Percentiles rank a stretch among this genome's conserved stretches.
Conservation (phyloP, 169 alveolate species). For the Condylostoma magnum region DNA sequence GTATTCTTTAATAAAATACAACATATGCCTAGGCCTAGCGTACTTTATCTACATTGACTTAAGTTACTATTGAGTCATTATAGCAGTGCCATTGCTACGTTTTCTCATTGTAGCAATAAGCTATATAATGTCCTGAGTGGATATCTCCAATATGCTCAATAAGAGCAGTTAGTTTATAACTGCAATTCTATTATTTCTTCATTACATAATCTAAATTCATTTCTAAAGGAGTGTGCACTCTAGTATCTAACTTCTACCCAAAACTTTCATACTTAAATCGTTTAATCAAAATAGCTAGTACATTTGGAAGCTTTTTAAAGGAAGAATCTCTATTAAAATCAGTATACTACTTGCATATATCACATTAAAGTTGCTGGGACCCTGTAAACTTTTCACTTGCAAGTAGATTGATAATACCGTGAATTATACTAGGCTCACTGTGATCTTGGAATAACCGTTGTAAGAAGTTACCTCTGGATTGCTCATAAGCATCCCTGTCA, state of each 20-base stretch:
- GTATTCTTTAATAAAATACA: conserved; percentile 34
- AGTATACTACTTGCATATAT: conserved; percentile 25
- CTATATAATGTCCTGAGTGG: conserved; percentile 58
- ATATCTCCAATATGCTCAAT: conserved; percentile 55
- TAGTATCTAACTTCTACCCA: conserved; percentile 28
- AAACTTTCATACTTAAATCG: conserved; percentile 22
- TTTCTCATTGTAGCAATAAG: conserved; percentile 47
- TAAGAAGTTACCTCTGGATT: too few species aligned
- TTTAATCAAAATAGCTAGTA: conserved; percentile 27
- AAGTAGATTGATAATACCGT: conserved; percentile 31
- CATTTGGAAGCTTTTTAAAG: conserved; percentile 25
- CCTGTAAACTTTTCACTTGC: conserved; percentile 29
- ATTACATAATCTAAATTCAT: conserved; percentile 12
- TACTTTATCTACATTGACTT: conserved; percentile 5
- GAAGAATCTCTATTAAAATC: background rate
- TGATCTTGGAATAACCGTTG: background rate
- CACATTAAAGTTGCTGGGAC: conserved; percentile 26
- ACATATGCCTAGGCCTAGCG: conserved; percentile 35
- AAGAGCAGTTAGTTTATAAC: conserved; percentile 58
- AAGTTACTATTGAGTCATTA: conserved; percentile 46
- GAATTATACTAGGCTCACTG: conserved; percentile 8
- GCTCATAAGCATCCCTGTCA: too few species aligned
- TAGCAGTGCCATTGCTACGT: conserved; percentile 47
- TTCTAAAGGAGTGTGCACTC: conserved; percentile 25
- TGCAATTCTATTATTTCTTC: background rate